Conservation (phyloP, 768 basidiomycete genomes). For the Austroboletus eburneus region DNA sequence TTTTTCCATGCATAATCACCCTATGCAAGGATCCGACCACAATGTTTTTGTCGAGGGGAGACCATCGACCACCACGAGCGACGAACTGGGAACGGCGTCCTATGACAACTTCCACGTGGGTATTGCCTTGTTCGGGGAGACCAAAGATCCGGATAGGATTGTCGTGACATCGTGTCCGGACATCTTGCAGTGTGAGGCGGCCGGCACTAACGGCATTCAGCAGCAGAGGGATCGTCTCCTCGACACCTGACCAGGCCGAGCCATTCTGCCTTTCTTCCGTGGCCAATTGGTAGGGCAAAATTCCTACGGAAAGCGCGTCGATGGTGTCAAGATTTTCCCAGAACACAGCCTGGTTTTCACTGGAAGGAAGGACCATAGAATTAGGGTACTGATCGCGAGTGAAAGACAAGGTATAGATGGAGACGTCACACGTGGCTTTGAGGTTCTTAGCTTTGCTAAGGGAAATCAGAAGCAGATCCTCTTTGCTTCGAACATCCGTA, state of each 20-base stretch:
- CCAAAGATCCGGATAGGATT: conserved; percentile 92
- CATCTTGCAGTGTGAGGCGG: conserved; percentile 75
- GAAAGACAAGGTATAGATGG: conserved; percentile 90
- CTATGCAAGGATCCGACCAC: conserved; percentile 81
- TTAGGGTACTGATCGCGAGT: conserved; percentile 67
- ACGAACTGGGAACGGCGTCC: conserved; percentile 65
- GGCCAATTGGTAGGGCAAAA: conserved; percentile 75
- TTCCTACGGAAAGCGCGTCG: conserved; percentile 88
- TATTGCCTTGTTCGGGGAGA: conserved; percentile 79
- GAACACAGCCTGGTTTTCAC: conserved; percentile 72
- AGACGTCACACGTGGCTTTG: conserved; percentile 94
- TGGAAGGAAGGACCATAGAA: conserved; percentile 61
- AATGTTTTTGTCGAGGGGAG: conserved; percentile 63
- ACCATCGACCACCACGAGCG: conserved; percentile 61
- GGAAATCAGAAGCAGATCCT: conserved; percentile 86
- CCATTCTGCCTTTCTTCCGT: conserved; percentile 54
- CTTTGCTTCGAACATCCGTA: conserved; percentile 80
- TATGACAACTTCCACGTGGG: conserved; percentile 89
- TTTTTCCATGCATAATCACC: conserved; percentile 86
- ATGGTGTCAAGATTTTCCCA: conserved; percentile 84
- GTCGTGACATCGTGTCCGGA: conserved; percentile 80
- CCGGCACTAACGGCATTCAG: conserved; percentile 81
- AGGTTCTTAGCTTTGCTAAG: conserved; percentile 92
- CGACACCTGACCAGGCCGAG: conserved; percentile 73
- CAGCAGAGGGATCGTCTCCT: conserved; percentile 84